phyloP scores from a whole-genome alignment of 306 rosid species.

The Gleditsia sinensis region DNA sequence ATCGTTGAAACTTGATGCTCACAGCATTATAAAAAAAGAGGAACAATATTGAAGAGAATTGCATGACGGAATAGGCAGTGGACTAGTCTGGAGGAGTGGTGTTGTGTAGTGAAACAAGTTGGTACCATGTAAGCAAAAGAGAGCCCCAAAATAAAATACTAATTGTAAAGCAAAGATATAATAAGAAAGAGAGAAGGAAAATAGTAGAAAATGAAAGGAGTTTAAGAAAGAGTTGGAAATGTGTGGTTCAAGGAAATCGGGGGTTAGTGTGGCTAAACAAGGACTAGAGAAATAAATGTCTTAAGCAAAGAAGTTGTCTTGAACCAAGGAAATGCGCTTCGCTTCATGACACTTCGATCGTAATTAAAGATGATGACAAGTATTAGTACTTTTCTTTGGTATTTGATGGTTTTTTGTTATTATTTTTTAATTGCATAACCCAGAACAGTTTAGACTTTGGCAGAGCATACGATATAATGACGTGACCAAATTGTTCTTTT shows the following conservation, averaged over 20 bases:
- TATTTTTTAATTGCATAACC: background rate
- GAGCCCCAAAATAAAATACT: constrained; percentile 13
- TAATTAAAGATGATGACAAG: constrained; percentile 48
- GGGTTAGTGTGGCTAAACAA: constrained; percentile 47
- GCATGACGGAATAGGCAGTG: constrained; percentile 41
- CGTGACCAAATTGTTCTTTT: constrained; percentile 36
- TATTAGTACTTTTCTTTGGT: constrained; percentile 28
- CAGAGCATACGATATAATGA: constrained; percentile 17
- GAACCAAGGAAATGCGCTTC: constrained; percentile 51
- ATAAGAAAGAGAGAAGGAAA: constrained; percentile 35
- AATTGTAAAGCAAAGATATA: constrained; percentile 29
- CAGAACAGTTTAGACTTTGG: constrained; percentile 25
- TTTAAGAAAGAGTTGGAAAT: constrained; percentile 32
- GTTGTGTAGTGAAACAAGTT: constrained; percentile 42
- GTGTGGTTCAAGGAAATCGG: constrained; percentile 56
- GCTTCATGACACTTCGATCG: constrained; percentile 45
- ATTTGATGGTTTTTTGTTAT: no score
- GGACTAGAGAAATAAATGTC: constrained; percentile 55
- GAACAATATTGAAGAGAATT: constrained; percentile 35
- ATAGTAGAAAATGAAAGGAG: constrained; percentile 44
- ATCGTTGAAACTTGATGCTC: constrained; percentile 39
- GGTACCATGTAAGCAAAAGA: constrained; percentile 35
- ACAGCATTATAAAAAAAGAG: background rate
- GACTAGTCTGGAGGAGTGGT: constrained; percentile 48
- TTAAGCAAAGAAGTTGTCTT: constrained; percentile 53